Base-by-base conservation (phyloP, 192 early-diverging fungal genomes). In the Obelidium mucronatum region DNA sequence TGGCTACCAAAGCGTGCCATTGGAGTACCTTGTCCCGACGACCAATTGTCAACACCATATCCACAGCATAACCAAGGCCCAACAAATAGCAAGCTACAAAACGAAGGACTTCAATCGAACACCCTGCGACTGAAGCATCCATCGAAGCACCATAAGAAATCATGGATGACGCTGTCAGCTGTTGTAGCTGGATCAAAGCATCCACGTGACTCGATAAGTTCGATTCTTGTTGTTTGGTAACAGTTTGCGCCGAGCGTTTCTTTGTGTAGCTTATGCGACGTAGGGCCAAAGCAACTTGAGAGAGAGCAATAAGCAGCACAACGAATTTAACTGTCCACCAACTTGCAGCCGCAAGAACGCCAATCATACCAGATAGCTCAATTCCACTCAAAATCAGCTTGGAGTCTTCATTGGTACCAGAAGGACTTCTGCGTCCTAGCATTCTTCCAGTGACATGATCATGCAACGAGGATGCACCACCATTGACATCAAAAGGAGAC, bases 381-480 rank as follows among this genome's bases (percentile, higher is more conserved):
- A 67, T 6, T 30, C 66, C 66, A 6, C 22, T 31, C 40, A 67
- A n/a, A 26, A 35, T 51, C 40, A 67, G 30, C 48, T 11, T 13
- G 5, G 44, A 28, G 0, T 13, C 22, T 8, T 28, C 22, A 8
- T 5, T 31, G 26, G 13, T 8, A 48, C 19, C 19, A 15, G 13
- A n/a, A 8, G 13, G 1, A 48, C 22, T 28, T 51, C 24, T 28
- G 4, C 37, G n/a, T 0, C 40, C 68, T 15, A 82, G 59, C 3
- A 82, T 65, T 30, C 62, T 76, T 62, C 75, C 78, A 30, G 39
- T n/a, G 0, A 59, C 75, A 59, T 82, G 81, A 17, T 40, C 33
- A 48, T 82, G 81, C 28, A 74, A 48, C 24, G 66, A n/a, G 0
- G 55, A 58, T 31, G 28, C 77, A 15, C 22, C 58, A 15, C 70